Conservation (phyloP, 495 filamentous ascomycete species). For the Hyaloscypha hepaticicola region DNA sequence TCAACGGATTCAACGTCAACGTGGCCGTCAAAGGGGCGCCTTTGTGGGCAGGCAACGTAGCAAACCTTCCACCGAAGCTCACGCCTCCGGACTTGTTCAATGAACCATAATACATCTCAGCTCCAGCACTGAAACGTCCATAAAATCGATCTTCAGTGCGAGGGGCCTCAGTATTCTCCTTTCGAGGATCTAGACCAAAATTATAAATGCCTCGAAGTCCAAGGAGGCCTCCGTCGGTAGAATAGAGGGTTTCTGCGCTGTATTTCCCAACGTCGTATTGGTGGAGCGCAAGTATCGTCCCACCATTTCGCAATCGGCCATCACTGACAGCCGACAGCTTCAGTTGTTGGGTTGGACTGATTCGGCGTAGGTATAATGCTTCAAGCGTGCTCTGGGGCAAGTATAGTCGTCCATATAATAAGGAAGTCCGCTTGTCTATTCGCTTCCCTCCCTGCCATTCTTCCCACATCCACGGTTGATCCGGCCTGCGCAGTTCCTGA, state of each 20-base stretch:
- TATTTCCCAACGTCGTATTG: conserved; percentile 89
- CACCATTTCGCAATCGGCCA: conserved; percentile 67
- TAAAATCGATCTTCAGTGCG: conserved; percentile 49
- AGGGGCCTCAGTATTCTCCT: conserved; percentile 31
- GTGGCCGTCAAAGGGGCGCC: conserved; percentile 90
- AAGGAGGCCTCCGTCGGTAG: conserved; percentile 85
- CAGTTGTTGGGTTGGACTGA: conserved; percentile 76
- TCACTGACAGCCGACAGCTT: conserved; percentile 82
- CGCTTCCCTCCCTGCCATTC: conserved; percentile 48
- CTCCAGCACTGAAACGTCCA: conserved; percentile 76
- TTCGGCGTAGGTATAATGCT: conserved; percentile 78
- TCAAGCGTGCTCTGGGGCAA: conserved; percentile 82
- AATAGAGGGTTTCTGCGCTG: conserved; percentile 86
- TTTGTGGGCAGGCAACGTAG: conserved; percentile 82
- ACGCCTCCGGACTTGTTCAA: conserved; percentile 87
- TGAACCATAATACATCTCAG: conserved; percentile 90
- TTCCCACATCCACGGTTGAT: conserved; percentile 49
- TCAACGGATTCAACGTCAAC: conserved; percentile 84
- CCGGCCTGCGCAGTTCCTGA: conserved; percentile 50
- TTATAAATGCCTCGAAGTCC: conserved; percentile 91
- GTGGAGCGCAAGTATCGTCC: conserved; percentile 72
- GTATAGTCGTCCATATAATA: conserved; percentile 88
- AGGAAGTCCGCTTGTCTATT: conserved; percentile 52
- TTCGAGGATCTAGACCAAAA: conserved; percentile 77
- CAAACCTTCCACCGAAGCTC: conserved; percentile 77